Conservation (phyloP, 2,329 filamentous ascomycete species). For the Hypoxylon sp. region DNA sequence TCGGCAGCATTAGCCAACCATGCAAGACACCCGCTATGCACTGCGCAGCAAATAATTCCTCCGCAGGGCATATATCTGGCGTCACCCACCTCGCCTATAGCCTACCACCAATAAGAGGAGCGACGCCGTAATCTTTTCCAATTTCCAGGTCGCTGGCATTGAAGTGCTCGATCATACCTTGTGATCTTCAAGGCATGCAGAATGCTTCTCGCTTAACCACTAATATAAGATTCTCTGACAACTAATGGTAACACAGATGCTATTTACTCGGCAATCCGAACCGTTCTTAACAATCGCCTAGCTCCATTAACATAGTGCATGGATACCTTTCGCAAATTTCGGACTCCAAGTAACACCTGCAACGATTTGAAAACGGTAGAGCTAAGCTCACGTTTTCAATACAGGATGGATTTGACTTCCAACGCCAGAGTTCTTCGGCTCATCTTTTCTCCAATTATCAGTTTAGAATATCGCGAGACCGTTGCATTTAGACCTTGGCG, state of each 20-base stretch:
- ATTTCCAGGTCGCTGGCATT: slow-evolving; percentile 61
- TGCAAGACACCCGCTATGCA: slow-evolving; percentile 27
- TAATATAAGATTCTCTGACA: slow-evolving; percentile 14
- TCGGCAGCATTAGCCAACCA: slow-evolving; percentile 55
- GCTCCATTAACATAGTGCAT: too few relatives aligned
- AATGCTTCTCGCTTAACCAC: slow-evolving; percentile 24
- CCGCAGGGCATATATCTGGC: slow-evolving; percentile 30
- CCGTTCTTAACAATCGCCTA: slow-evolving; percentile 30
- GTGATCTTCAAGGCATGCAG: slow-evolving; percentile 29
- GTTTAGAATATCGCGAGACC: too few relatives aligned
- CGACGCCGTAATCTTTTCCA: slow-evolving; percentile 33
- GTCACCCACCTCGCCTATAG: slow-evolving; percentile 45
- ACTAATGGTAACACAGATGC: slow-evolving; percentile 28
- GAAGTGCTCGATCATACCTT: slow-evolving; percentile 66
- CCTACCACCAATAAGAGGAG: slow-evolving; percentile 44
- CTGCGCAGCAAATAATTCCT: slow-evolving; percentile 35
- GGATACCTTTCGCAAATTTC: too few relatives aligned
- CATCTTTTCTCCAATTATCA: too few relatives aligned
- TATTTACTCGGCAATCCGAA: slow-evolving; percentile 27
- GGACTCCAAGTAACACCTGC: too few relatives aligned
- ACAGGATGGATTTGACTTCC: too few relatives aligned
- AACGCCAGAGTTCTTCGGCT: too few relatives aligned
- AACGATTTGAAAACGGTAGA: too few relatives aligned
- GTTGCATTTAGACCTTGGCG: too few relatives aligned
- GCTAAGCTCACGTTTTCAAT: too few relatives aligned